Base-by-base conservation (phyloP, 1,284 basidiomycete genomes). In the Lentinula novae-zelandiae region DNA sequence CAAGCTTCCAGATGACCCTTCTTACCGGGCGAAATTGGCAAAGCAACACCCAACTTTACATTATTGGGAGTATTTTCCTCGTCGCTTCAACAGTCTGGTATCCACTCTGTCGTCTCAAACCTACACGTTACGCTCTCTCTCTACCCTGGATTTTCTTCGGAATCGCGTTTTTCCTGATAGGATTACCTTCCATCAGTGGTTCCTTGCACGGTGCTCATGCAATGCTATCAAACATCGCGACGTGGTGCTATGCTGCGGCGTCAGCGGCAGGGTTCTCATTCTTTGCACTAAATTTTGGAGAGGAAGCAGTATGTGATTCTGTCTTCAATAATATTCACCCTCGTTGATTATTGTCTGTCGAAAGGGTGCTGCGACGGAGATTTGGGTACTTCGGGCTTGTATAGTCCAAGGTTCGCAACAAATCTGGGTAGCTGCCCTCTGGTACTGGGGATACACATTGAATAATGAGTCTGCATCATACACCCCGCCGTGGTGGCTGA, bases 221-320 rank as follows among this genome's bases (percentile, higher is more conserved):
- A 39, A 82, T 82, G 57, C 75, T 96, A 51, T 81, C 91, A 34
- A 89, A 86, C 69, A 77, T 86, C 40, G 93, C 94, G 10, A 95
- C 92, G 0, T 96, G 93, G 92, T 84, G 80, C 57, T 96, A 96
- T 76, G 93, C 94, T 51, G 75, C 92, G 53, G 93, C 90, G 13
- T 96, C 94, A 22, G 88, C 93, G 8, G 94, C 91, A 34, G 89
- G 91, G 17, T 96, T 96, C 81, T 76, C 87, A 61, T 95, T 94
- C 83, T 96, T 96, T 70, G 93, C 94, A 71, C 82, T 95, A 65
- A 96, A 96, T 76, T 96, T 96, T 72, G 94, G 94, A 74, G 94
- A 96, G 77, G 94, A 96, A 81, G 94, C 93, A 34, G 92, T 88
- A 72, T 39, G 85, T 76, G 33, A 54, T 34, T 46, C n/a, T 34